Percentiles rank a stretch among this genome's conserved stretches.
Evolutionary conservation across 441 rosid species (phyloP).

Genomic region (Brassica balearica): DNA sequence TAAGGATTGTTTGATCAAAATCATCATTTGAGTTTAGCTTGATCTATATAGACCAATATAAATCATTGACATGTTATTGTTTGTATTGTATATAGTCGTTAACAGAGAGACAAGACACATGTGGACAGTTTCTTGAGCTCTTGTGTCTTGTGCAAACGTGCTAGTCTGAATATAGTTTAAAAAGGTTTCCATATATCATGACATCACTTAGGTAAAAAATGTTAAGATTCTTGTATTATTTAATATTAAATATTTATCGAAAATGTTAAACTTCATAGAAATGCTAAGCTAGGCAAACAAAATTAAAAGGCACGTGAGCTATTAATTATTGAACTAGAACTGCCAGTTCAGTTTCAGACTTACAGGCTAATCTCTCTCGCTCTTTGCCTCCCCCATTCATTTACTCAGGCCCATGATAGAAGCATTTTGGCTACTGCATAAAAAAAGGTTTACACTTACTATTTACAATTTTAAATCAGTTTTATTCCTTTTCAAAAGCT

Average conservation of each 20-base stretch:
- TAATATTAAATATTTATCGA: background rate
- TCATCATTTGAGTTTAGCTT: constrained; percentile 5
- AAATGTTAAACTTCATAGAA: constrained; percentile 10
- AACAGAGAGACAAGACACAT: constrained; percentile 12
- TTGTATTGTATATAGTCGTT: background rate
- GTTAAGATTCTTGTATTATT: background rate
- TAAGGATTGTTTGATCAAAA: background rate
- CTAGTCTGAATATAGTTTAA: background rate
- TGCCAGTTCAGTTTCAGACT: constrained; percentile 2
- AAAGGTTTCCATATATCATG: background rate
- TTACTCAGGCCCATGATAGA: constrained; percentile 22
- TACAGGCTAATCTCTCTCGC: constrained; percentile 12
- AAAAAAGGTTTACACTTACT: background rate
- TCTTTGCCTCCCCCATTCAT: background rate
- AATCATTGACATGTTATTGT: background rate
- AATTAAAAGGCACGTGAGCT: constrained; percentile 24
- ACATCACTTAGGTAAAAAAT: background rate
- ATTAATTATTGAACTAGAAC: background rate
- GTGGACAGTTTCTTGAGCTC: background rate
- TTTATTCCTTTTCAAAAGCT: constrained; percentile 24
- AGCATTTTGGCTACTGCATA: constrained; percentile 21
- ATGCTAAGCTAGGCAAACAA: constrained; percentile 24
- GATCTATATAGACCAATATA: background rate
- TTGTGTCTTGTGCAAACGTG: constrained; percentile 39
- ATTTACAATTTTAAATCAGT: background rate